phyloP scores from a whole-genome alignment of 2,329 filamentous ascomycete species.

The Aspergillus pseudoglaucus region DNA sequence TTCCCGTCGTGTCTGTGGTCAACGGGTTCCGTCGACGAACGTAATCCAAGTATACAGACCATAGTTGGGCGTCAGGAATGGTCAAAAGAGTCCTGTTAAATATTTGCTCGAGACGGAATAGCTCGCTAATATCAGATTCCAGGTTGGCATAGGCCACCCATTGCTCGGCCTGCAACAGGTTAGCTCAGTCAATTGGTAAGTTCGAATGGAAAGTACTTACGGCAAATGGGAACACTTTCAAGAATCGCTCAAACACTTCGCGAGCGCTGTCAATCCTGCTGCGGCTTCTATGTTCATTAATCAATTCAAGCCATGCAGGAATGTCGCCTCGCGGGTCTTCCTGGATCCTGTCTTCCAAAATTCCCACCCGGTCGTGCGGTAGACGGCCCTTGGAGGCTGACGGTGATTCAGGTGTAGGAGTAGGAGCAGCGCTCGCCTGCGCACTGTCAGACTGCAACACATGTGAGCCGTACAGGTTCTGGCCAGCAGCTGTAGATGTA shows the following conservation, averaged over 20 bases:
- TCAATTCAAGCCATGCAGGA: constrained; percentile 83
- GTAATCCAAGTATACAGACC: constrained; percentile 92
- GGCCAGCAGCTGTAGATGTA: constrained; percentile 29
- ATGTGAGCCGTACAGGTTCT: constrained; percentile 32
- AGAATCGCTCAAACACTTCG: constrained; percentile 74
- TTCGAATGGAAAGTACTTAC: constrained; percentile 53
- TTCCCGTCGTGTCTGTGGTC: constrained; percentile 66
- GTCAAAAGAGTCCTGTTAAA: constrained; percentile 73
- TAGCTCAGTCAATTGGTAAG: constrained; percentile 19
- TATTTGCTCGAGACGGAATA: constrained; percentile 70
- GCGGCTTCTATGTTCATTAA: constrained; percentile 74
- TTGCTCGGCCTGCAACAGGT: constrained; percentile 65
- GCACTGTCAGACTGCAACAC: constrained; percentile 22
- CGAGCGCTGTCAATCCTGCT: constrained; percentile 77
- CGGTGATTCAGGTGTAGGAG: constrained; percentile 40
- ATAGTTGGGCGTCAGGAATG: constrained; percentile 77
- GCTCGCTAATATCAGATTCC: constrained; percentile 81
- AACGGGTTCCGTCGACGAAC: constrained; percentile 87
- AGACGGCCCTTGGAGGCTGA: constrained; percentile 48
- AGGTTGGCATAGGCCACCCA: constrained; percentile 86
- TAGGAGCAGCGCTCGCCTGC: constrained; percentile 33
- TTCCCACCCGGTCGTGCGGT: constrained; percentile 66
- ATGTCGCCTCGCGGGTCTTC: constrained; percentile 90
- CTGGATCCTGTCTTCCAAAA: constrained; percentile 83
- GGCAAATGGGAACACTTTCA: constrained; percentile 80